phyloP scores from a whole-genome alignment of 352 stramenopile genomes.

The Globisporangium sylvaticum region DNA sequence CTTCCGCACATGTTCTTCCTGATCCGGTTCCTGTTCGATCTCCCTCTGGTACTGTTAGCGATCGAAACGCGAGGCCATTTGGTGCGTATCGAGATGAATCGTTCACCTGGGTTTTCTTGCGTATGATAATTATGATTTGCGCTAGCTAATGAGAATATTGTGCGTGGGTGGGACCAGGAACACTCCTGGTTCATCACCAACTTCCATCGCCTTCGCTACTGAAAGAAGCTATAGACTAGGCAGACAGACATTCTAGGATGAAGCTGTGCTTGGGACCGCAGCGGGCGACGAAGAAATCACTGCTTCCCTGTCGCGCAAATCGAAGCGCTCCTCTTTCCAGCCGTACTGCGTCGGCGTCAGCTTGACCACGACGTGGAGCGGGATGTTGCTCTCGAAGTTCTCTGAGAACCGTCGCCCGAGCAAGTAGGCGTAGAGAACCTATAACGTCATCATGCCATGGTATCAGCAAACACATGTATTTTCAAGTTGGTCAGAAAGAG shows the following conservation, averaged over 20 bases:
- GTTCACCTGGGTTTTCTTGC: background rate
- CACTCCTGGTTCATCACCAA: slow-evolving; percentile 60
- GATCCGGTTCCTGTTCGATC: slow-evolving; percentile 50
- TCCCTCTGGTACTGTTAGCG: slow-evolving; percentile 36
- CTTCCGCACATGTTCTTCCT: slow-evolving; percentile 61
- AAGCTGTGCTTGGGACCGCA: background rate
- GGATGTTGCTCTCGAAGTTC: slow-evolving; percentile 32
- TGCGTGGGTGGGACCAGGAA: slow-evolving; percentile 21
- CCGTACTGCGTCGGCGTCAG: slow-evolving; percentile 44
- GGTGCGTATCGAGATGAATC: slow-evolving; percentile 22
- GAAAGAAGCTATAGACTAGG: slow-evolving; percentile 4
- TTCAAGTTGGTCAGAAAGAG: background rate
- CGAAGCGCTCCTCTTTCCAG: slow-evolving; percentile 44
- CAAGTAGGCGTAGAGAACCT: slow-evolving; percentile 42
- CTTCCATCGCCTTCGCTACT: slow-evolving; percentile 54
- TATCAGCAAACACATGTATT: background rate
- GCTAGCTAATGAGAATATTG: background rate
- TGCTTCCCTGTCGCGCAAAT: slow-evolving; percentile 19
- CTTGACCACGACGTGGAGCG: slow-evolving; percentile 43
- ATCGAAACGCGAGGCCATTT: slow-evolving; percentile 39
- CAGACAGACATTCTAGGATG: background rate
- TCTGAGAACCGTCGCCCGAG: slow-evolving; percentile 27
- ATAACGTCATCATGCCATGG: background rate
- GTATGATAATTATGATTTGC: background rate
- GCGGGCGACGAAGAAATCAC: background rate